Conservation (phyloP, 768 basidiomycete species). For the Rhizopogon roseolus region DNA sequence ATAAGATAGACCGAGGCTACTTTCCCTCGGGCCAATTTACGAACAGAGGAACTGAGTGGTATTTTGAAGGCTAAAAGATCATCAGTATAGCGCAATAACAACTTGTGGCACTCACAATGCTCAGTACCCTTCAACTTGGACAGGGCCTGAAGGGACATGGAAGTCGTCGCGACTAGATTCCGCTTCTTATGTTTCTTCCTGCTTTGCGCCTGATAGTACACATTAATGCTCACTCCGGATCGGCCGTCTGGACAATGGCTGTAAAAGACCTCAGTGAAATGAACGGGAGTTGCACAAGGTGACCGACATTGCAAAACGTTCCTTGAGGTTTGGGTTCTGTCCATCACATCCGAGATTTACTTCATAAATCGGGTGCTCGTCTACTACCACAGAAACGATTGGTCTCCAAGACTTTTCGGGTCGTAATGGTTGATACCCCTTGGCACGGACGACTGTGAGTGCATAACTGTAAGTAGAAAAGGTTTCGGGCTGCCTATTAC, state of each 20-base stretch:
- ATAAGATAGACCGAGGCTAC: slow-evolving; percentile 7
- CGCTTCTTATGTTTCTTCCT: slow-evolving; percentile 61
- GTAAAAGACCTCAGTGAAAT: slow-evolving; percentile 24
- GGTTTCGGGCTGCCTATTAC: neutral
- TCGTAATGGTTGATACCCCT: slow-evolving; percentile 38
- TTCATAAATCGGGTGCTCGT: slow-evolving; percentile 49
- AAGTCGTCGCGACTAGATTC: slow-evolving; percentile 47
- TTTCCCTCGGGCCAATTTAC: slow-evolving; percentile 9
- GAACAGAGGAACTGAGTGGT: slow-evolving; percentile 28
- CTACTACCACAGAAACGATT: slow-evolving; percentile 53
- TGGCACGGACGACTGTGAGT: slow-evolving; percentile 32
- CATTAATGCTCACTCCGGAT: slow-evolving; percentile 45
- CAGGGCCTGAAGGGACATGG: slow-evolving; percentile 49
- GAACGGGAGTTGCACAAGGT: too few relatives aligned
- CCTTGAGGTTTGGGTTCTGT: slow-evolving; percentile 63
- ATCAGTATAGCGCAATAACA: slow-evolving; percentile 4
- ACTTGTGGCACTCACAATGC: slow-evolving; percentile 31
- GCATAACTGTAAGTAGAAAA: neutral
- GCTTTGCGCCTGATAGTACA: slow-evolving; percentile 55
- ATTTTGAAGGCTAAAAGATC: slow-evolving; percentile 36
- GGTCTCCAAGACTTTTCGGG: slow-evolving; percentile 66
- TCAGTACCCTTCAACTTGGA: slow-evolving; percentile 42
- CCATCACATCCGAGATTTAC: slow-evolving; percentile 61
- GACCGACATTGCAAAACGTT: slow-evolving; percentile 48
- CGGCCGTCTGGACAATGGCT: slow-evolving; percentile 14